Base-by-base conservation (phyloP, 2,329 filamentous ascomycete species). In the Gaeumannomyces sp. region DNA sequence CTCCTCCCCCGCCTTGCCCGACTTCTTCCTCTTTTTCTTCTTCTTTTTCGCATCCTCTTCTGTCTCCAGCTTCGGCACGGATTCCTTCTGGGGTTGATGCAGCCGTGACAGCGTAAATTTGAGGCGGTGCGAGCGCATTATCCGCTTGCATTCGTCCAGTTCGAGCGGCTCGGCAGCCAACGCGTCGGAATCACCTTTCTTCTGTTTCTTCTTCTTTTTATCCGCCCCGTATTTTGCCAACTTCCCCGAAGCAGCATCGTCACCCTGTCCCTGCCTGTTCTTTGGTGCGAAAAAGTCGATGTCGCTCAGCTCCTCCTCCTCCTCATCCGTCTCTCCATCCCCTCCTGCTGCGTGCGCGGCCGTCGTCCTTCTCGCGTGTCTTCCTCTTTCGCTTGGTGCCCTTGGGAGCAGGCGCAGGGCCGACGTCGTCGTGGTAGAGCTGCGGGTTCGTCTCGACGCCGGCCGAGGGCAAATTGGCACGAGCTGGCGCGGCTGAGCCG, bases 41-140 rank as follows among this genome's bases (percentile, higher is more conserved):
- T 82, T 81, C 77, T 74, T 75, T 66, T 81, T 69, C 81, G 80
- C 66, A 80, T 81, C 63, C 64, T 35, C 58, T 11, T 60, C 61
- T n/a, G 45, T 75, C 64, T 81, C 80, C 70, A 81, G 81, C 71
- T 83, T 84, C 67, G 45, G 25, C 22, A 22, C 61, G 27, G 45
- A 75, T 65, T 81, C 80, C 69, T 25, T 53, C 22, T 10, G 7
- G 45, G 81, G 81, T 71, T 83, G 84, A 66, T 81, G 81, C 57
- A 74, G 75, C 10, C 85, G 85, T n/a, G 97, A 78, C 61, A 96
- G 80, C 0, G 90, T 91, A 56, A 96, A 84, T 75, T 97, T 97
- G 69, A 97, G 81, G 68, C 93, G 90, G 76, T 97, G 92, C 65
- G 87, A 89, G 67, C 88, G 88, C 67, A 97, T 78, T 14, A 94